These are phyloP conservation scores for Scleromitrula shiraiana DNA, from an alignment of 2,329 filamentous ascomycete genomes.

Conservation along the genomic window DNA sequence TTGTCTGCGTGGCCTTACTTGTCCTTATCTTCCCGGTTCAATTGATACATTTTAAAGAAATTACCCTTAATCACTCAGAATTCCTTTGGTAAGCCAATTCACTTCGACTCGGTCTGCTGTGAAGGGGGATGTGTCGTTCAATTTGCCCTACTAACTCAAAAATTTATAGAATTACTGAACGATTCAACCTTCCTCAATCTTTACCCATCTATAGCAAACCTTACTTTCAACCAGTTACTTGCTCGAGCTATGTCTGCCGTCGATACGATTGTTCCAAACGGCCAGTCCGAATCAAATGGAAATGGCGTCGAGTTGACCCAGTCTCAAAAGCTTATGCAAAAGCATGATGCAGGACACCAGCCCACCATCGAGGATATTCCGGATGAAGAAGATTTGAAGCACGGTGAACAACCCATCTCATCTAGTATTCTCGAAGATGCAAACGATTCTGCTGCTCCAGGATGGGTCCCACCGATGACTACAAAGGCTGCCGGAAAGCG, in stretches of 20 bases:
- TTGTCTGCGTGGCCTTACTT: conserved; percentile 24
- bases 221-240: background rate
- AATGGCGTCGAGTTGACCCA: conserved; percentile 17
- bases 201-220: conserved; percentile 5
- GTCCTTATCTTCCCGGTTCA: conserved; percentile 15
- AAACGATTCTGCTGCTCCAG: conserved; percentile 37
- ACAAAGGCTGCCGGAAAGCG: conserved; percentile 63
- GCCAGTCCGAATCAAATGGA: conserved; percentile 16
- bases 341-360: conserved; percentile 48
- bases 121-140: no score
- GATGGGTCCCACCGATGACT: conserved; percentile 43
- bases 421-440: conserved; percentile 30
- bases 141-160: background rate
- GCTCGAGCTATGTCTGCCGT: conserved; percentile 23
- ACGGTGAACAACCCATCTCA: conserved; percentile 43
- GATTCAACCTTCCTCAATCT: conserved; percentile 2
- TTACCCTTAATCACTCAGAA: conserved; percentile 2
- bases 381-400: conserved; percentile 70
- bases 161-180: conserved; percentile 2
- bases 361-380: conserved; percentile 71
- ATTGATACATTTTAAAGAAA: conserved; percentile 9
- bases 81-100: conserved; percentile 3
- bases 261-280: conserved; percentile 15
- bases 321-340: conserved; percentile 53
- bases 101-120: no score